A percentile compares a stretch with the other conserved stretches of the same genome.
These are phyloP conservation scores for Neofusicoccum kwambonambiense DNA, from an alignment of 2,329 filamentous ascomycete species.

Conservation along the genomic window DNA sequence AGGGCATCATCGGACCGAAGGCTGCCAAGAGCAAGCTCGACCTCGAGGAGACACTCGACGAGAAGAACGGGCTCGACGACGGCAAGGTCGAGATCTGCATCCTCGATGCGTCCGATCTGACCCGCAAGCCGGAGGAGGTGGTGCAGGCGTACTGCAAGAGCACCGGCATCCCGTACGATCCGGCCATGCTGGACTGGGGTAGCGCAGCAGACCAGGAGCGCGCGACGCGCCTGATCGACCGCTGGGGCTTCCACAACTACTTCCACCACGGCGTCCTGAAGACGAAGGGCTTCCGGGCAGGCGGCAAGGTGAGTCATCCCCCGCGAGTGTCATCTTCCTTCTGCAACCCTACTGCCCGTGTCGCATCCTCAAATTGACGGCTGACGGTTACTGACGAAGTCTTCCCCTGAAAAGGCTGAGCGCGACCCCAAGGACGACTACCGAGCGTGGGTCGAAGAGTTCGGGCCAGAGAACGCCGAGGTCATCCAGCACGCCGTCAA, in stretches of 20 bases:
- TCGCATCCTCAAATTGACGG: background rate
- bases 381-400: background rate
- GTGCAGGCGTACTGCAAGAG: conserved; percentile 70
- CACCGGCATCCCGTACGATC: conserved; percentile 67
- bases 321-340: background rate
- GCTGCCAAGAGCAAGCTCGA: no score
- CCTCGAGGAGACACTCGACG: background rate
- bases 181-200: conserved; percentile 72
- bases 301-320: background rate
- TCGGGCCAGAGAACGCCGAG: background rate
- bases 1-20: background rate
- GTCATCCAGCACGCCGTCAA: background rate
- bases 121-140: conserved; percentile 68
- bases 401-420: background rate
- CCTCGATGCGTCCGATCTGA: conserved; percentile 77
- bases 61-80: background rate
- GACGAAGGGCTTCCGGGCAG: background rate
- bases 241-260: background rate
- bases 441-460: background rate
- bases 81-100: conserved; percentile 57
- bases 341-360: no score
- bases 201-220: conserved; percentile 49
- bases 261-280: background rate
- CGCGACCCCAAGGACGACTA: background rate
- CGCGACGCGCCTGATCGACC: background rate